Evolutionary conservation across 306 rosid genomes (phyloP), one percentile per base, ranked within the genome.

Genomic region (Lagenaria siceraria): DNA sequence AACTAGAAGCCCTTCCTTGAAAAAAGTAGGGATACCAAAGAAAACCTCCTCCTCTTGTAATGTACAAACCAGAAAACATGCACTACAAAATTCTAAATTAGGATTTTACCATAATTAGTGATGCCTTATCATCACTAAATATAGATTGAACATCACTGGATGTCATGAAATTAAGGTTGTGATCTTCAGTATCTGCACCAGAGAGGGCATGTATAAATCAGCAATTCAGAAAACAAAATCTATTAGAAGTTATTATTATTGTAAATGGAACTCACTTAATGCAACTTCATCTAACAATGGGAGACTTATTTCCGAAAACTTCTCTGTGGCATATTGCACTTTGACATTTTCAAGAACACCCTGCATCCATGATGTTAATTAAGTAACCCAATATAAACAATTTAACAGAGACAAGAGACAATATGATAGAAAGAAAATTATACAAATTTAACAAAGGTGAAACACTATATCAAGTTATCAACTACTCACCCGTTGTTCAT

Each of bases 401-500:
- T 12, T 38, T 9, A 35, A 21, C 54, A 18, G n/a, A 38, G 51
- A 66, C 33, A 29, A 29, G 33, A 66, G 21, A 42, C 53, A 48
- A 69, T 21, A 43, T 42, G 54, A 19, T 43, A 69, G 10, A 38
- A 65, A 3, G 35, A 4, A 5, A 22, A 22, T 6, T 56, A 70
- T 10, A 46, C 76, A 70, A 25, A 70, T 46, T 40, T 46, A 68
- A 68, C 74, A 24, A 3, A 68, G 53, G 42, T 69, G 54, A 69
- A 42, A 69, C 10, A 69, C 54, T 40, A 36, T 1, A 42, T 58
- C 71, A 61, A 75, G 21, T 76, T 1, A 42, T 58, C 71, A 61
- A 75, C 24, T 76, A 86, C 97, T 86, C 86, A 95, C 99, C 33
- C 78, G 74, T 56, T 92, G 93, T 83, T 92, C 99, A 46, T 89